Percentiles rank a stretch among this genome's conserved stretches.
Evolutionary conservation across 768 basidiomycete species (phyloP).

Genomic region (Russula ochroleuca): DNA sequence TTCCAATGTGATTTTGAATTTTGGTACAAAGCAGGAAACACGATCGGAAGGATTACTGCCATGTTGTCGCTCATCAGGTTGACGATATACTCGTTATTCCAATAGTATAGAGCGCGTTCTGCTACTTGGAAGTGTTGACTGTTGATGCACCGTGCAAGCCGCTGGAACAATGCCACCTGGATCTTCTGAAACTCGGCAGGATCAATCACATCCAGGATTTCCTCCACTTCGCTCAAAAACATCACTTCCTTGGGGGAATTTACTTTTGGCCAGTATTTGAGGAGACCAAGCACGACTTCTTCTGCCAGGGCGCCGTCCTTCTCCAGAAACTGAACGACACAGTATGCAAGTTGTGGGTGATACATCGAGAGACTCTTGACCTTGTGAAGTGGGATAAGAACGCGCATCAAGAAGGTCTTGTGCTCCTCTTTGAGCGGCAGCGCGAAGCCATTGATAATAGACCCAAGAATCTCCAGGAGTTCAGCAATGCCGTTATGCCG

Average conservation of each 20-base stretch:
- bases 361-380: constrained; percentile 97
- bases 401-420: constrained; percentile 94
- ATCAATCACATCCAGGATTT: constrained; percentile 97
- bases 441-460: constrained; percentile 99
- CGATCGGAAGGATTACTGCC: constrained; percentile 81
- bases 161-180: constrained; percentile 86
- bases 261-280: constrained; percentile 98
- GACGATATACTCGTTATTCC: constrained; percentile 99
- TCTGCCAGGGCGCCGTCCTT: constrained; percentile 91
- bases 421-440: constrained; percentile 98
- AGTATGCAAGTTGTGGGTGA: constrained; percentile 98
- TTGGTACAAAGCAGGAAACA: constrained; percentile 92
- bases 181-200: constrained; percentile 96
- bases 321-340: constrained; percentile 97
- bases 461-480: constrained; percentile 94
- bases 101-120: constrained; percentile 92
- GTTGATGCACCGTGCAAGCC: constrained; percentile 95
- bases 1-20: constrained; percentile 99
- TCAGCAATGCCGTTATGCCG: constrained; percentile 99
- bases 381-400: constrained; percentile 94
- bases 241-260: constrained; percentile 99
- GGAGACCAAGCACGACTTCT: constrained; percentile 93
- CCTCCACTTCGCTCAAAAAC: constrained; percentile 99
- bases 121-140: constrained; percentile 99
- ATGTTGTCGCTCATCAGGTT: constrained; percentile 99